Conservation (phyloP, 805 yeast species). For the Candida tibetensis region DNA sequence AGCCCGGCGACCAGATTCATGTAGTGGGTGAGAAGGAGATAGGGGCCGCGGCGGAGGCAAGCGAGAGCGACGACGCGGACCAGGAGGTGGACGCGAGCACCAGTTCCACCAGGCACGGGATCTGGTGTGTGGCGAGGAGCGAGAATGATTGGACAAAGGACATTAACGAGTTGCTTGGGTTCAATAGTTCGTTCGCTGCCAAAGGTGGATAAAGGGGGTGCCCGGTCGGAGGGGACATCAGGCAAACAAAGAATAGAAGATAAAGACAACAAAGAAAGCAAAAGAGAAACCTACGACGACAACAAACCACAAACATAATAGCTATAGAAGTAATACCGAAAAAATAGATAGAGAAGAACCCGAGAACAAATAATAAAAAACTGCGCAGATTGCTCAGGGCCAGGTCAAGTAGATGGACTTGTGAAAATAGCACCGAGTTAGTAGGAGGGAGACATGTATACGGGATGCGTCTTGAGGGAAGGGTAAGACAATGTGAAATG, state of each 20-base stretch:
- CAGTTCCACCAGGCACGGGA: slow-evolving; percentile 47
- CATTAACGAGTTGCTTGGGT: slow-evolving; percentile 82
- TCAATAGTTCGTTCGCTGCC: slow-evolving; percentile 67
- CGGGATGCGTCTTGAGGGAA: no score
- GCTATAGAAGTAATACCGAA: neutral
- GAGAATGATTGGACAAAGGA: slow-evolving; percentile 92
- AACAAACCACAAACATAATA: neutral
- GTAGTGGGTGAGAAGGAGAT: slow-evolving; percentile 62
- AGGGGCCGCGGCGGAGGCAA: slow-evolving; percentile 6
- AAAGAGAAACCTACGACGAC: neutral
- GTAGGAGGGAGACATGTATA: no score
- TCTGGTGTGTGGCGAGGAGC: slow-evolving; percentile 82
- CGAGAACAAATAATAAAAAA: no score
- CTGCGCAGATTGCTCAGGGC: no score
- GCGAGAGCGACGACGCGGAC: neutral
- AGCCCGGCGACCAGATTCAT: slow-evolving; percentile 77
- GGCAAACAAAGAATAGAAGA: neutral
- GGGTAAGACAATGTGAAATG: no score
- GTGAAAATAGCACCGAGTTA: no score
- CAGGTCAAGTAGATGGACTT: no score
- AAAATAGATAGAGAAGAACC: neutral
- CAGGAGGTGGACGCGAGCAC: neutral
- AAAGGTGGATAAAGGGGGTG: neutral
- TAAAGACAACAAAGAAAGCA: neutral
- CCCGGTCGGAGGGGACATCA: neutral